Percentiles rank a stretch among this genome's conserved stretches.
These are phyloP conservation scores for Stramenopiles sp. DNA, from an alignment of 352 stramenopile species.

Conservation along the genomic window DNA sequence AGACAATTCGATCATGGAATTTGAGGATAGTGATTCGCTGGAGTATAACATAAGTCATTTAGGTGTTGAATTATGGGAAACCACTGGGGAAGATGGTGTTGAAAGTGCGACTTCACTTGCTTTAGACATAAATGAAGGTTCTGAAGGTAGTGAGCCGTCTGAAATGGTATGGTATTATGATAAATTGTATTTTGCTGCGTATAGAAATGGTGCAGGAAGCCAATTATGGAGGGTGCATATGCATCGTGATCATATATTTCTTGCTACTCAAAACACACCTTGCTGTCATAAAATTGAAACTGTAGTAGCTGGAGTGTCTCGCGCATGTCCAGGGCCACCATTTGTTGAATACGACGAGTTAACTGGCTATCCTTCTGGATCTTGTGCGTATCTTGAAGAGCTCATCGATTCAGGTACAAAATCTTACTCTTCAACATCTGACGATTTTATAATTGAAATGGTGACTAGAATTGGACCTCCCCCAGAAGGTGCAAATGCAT, in stretches of 20 bases:
- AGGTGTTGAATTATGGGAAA: background rate
- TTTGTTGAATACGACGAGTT: too few species aligned
- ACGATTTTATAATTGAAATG: background rate
- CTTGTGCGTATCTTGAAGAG: too few species aligned
- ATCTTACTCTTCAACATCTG: too few species aligned
- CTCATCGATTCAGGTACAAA: too few species aligned
- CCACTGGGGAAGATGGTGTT: background rate
- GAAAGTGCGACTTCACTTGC: background rate
- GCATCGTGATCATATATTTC: background rate
- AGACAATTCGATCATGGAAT: too few species aligned
- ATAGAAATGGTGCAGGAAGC: slow-evolving; percentile 24
- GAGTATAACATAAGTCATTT: background rate
- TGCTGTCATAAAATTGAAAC: too few species aligned
- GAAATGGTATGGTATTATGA: background rate
- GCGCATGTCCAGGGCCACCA: too few species aligned
- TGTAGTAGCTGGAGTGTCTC: too few species aligned
- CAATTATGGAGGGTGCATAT: slow-evolving; percentile 33
- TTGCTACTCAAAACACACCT: background rate
- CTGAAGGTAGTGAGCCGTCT: background rate
- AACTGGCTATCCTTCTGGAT: too few species aligned
- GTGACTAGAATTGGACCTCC: background rate
- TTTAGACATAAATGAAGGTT: background rate
- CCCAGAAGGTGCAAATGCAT: background rate
- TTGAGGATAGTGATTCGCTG: background rate
- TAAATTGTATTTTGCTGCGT: slow-evolving; percentile 33